Evolutionary conservation across 345 rosid species (phyloP).

Genomic region (Lumnitzera racemosa): DNA sequence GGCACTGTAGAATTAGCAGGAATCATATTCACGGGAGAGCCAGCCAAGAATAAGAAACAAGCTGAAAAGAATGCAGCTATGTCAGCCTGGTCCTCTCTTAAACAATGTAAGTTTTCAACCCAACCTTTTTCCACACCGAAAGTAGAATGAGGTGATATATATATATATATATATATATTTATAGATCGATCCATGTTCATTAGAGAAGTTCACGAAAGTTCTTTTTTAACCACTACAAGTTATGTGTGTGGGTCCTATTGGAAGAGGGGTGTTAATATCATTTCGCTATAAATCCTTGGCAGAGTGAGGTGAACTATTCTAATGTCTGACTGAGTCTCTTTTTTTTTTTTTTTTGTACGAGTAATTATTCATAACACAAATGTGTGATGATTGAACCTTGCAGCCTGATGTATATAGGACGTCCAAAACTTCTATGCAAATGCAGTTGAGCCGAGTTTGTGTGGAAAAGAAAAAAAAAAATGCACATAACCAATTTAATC

Average conservation of each 20-base stretch:
- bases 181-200: too few relatives aligned
- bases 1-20: constrained; percentile 92
- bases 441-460: not conserved
- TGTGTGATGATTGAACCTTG: not conserved
- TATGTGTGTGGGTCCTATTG: too few relatives aligned
- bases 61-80: constrained; percentile 99
- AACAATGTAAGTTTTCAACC: constrained; percentile 54
- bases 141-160: too few relatives aligned
- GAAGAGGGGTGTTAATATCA: too few relatives aligned
- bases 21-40: constrained; percentile 76
- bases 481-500: too few relatives aligned
- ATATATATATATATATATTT: too few relatives aligned
- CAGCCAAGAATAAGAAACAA: constrained; percentile 96
- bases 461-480: not conserved
- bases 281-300: too few relatives aligned
- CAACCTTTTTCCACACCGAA: not conserved
- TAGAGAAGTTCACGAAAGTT: too few relatives aligned
- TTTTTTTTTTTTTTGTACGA: not conserved
- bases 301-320: too few relatives aligned
- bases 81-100: constrained; percentile 95
- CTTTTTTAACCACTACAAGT: too few relatives aligned
- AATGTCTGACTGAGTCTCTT: not conserved
- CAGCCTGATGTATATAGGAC: not conserved
- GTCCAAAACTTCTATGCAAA: not conserved
- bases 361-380: too few relatives aligned